A percentile compares a stretch with the other conserved stretches of the same genome.
Conservation (phyloP, 768 basidiomycete species). For the Suillus cothurnatus region DNA sequence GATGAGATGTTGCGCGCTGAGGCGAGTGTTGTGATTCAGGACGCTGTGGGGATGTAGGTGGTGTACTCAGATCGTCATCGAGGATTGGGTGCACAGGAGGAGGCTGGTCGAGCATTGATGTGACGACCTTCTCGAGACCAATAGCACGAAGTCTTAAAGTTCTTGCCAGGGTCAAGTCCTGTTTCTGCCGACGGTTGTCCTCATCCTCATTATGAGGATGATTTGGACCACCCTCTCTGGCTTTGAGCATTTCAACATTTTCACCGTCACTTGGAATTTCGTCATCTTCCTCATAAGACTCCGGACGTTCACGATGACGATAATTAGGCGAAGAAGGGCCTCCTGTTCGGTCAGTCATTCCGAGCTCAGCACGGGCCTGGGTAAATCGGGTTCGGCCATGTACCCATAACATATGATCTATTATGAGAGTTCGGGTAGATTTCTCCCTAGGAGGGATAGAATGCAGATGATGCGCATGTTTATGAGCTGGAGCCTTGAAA, state of each 20-base stretch:
- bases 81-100: conserved; percentile 62
- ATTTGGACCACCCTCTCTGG: conserved; percentile 54
- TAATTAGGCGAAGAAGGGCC: conserved; percentile 64
- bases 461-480: conserved; percentile 86
- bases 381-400: conserved; percentile 80
- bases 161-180: conserved; percentile 65
- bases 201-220: conserved; percentile 57
- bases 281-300: conserved; percentile 78
- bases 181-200: conserved; percentile 53
- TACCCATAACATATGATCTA: conserved; percentile 87
- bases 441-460: conserved; percentile 87
- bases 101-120: conserved; percentile 79
- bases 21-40: conserved; percentile 19
- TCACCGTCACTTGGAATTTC: conserved; percentile 69
- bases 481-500: conserved; percentile 79
- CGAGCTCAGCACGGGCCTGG: conserved; percentile 83
- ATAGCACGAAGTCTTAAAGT: conserved; percentile 73
- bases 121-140: conserved; percentile 80
- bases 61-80: conserved; percentile 54
- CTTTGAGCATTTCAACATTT: conserved; percentile 42
- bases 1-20: conserved; percentile 36
- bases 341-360: conserved; percentile 82
- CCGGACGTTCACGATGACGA: conserved; percentile 65
- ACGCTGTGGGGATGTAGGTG: conserved; percentile 52
- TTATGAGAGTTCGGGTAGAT: conserved; percentile 84